Conservation (phyloP, 805 yeast species). For the Spathaspora sp. region DNA sequence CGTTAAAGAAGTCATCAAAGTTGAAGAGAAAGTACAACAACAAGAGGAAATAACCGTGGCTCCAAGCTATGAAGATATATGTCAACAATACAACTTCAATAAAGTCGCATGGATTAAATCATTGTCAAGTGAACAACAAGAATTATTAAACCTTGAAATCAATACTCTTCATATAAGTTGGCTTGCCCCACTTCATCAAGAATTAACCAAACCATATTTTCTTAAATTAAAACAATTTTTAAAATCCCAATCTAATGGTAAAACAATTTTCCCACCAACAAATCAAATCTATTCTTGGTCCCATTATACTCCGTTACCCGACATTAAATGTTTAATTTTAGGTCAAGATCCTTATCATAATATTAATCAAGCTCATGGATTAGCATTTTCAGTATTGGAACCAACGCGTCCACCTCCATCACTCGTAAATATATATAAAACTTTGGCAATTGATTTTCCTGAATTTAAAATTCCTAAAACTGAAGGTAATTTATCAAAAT, state of each 20-base stretch:
- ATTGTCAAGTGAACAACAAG: conserved; percentile 45
- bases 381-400: conserved; percentile 86
- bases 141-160: conserved; percentile 63
- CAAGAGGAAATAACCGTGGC: background rate
- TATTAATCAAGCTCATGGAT: conserved; percentile 89
- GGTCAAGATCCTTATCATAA: conserved; percentile 99
- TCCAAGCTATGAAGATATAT: conserved; percentile 10
- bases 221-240: conserved; percentile 66
- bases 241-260: conserved; percentile 13
- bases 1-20: background rate
- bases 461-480: conserved; percentile 57
- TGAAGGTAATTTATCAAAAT: conserved; percentile 65
- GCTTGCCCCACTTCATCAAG: conserved; percentile 66
- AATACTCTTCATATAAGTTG: conserved; percentile 70
- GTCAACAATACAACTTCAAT: conserved; percentile 33
- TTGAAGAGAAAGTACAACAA: background rate
- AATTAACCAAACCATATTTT: conserved; percentile 83
- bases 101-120: conserved; percentile 49
- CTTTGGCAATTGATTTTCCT: conserved; percentile 61
- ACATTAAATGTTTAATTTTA: conserved; percentile 72
- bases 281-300: conserved; percentile 89
- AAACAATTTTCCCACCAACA: conserved; percentile 74
- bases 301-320: conserved; percentile 69
- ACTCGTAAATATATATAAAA: conserved; percentile 79
- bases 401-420: conserved; percentile 85